Conservation (phyloP, 2,329 filamentous ascomycete genomes). For the Calonectria leucothoes region DNA sequence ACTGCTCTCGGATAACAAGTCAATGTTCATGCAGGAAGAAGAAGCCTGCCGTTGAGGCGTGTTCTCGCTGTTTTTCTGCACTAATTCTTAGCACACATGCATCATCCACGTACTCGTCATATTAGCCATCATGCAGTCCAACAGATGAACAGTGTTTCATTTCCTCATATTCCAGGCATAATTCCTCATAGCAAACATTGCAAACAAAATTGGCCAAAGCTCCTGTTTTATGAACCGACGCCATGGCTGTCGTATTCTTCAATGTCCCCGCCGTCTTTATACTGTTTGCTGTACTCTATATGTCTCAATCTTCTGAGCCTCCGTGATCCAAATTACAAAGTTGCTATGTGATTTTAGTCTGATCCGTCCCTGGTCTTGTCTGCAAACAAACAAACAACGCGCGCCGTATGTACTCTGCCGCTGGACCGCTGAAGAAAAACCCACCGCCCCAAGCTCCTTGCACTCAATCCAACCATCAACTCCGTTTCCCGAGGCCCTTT, state of each 20-base stretch:
- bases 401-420: background rate
- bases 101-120: background rate
- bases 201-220: background rate
- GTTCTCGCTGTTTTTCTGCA: no score
- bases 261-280: background rate
- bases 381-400: background rate
- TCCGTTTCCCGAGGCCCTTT: background rate
- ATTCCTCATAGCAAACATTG: background rate
- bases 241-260: background rate
- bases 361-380: background rate
- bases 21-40: no score
- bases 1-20: background rate
- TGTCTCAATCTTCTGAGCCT: background rate
- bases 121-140: background rate
- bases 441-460: background rate
- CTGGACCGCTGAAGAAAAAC: background rate
- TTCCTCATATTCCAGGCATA: background rate
- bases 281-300: background rate
- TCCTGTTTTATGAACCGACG: background rate
- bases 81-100: background rate
- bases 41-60: no score
- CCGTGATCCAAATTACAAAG: slow-evolving; percentile 9
- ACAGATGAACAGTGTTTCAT: background rate
- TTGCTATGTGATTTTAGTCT: slow-evolving; percentile 7
- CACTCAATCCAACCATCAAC: background rate